Conservation (phyloP, 2,329 filamentous ascomycete genomes). For the Aspergillus sp. region DNA sequence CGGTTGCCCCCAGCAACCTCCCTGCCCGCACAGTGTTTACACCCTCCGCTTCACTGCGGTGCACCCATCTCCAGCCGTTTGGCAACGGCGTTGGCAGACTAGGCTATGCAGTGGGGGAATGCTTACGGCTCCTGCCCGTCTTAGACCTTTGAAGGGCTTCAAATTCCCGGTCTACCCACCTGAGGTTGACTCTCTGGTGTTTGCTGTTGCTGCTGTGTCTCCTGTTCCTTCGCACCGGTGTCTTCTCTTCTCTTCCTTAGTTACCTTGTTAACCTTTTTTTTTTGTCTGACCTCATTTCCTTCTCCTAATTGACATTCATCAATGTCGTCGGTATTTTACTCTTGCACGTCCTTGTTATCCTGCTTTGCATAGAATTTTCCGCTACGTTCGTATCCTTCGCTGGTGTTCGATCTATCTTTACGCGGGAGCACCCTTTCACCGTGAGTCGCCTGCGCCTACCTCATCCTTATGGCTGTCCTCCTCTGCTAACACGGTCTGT, state of each 20-base stretch:
- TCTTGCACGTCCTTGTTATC: conserved; percentile 7
- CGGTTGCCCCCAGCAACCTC: conserved; percentile 38
- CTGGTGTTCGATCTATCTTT: conserved; percentile 12
- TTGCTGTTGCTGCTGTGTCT: conserved; percentile 12
- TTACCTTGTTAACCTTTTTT: not conserved
- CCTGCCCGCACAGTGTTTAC: conserved; percentile 36
- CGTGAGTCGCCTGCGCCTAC: conserved; percentile 20
- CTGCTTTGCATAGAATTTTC: conserved; percentile 5
- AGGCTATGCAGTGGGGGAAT: conserved; percentile 19
- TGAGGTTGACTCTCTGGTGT: conserved; percentile 14
- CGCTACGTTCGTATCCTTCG: conserved; percentile 1
- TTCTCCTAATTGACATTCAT: conserved; percentile 9
- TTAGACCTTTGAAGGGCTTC: conserved; percentile 26
- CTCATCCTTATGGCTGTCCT: not conserved
- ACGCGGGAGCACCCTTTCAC: conserved; percentile 12
- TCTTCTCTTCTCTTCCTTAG: conserved; percentile 9
- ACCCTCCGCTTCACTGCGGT: conserved; percentile 23
- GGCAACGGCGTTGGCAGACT: conserved; percentile 23
- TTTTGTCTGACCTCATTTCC: conserved; percentile 5
- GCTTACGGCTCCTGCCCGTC: conserved; percentile 30
- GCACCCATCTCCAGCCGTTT: conserved; percentile 27
- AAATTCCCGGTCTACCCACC: conserved; percentile 31
- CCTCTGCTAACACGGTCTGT: conserved; percentile 5
- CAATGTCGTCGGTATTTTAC: conserved; percentile 18
- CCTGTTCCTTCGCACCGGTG: conserved; percentile 6